Conservation (phyloP, 305 asterid species). For the Salvia sclarea region DNA sequence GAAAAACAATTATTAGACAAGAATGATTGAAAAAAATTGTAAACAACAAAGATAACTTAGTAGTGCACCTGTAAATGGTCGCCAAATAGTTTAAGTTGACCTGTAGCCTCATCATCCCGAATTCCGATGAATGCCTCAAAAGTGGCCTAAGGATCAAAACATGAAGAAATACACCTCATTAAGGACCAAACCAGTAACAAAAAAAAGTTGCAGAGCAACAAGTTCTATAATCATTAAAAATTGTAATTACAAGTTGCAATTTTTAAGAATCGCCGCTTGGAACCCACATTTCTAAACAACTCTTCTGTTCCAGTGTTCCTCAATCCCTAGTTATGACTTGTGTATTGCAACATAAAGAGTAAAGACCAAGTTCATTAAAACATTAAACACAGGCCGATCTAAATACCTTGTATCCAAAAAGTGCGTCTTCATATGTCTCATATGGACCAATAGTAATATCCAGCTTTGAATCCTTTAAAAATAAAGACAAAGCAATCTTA, state of each 20-base stretch:
- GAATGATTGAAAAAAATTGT: slow-evolving; percentile 27
- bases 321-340: neutral
- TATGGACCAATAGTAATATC: slow-evolving; percentile 96
- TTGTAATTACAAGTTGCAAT: neutral
- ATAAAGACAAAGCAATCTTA: slow-evolving; percentile 1
- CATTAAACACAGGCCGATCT: slow-evolving; percentile 6
- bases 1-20: slow-evolving; percentile 28
- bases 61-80: slow-evolving; percentile 76
- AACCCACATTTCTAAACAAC: slow-evolving; percentile 16
- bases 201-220: neutral
- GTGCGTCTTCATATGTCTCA: slow-evolving; percentile 92
- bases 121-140: slow-evolving; percentile 92
- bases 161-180: slow-evolving; percentile 11
- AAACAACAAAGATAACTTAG: slow-evolving; percentile 29
- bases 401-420: slow-evolving; percentile 93
- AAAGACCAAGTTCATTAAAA: slow-evolving; percentile 3
- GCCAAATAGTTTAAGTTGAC: slow-evolving; percentile 84
- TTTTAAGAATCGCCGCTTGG: neutral
- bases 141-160: slow-evolving; percentile 65
- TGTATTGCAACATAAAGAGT: slow-evolving; percentile 3
- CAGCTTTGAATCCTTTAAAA: slow-evolving; percentile 81
- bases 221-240: slow-evolving; percentile 11
- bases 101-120: slow-evolving; percentile 90
- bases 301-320: slow-evolving; percentile 4
- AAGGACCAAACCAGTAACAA: neutral